Conservation (phyloP, 306 rosid genomes). For the Castanea sativa region DNA sequence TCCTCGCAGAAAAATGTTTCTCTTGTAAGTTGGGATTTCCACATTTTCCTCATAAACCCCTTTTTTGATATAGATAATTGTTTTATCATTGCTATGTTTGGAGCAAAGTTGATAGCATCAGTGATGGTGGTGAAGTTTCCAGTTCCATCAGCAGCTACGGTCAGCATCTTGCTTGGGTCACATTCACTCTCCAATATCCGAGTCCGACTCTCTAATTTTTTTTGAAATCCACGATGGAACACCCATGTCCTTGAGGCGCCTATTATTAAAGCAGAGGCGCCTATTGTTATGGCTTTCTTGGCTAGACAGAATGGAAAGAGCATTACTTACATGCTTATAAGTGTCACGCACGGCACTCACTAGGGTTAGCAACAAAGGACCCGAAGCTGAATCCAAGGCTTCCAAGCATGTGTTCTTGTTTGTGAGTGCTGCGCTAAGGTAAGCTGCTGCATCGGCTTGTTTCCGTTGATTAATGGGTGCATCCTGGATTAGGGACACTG, state of each 20-base stretch:
- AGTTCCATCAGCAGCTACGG: constrained; percentile 67
- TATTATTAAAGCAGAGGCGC: not conserved
- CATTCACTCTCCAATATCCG: constrained; percentile 41
- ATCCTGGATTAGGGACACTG: constrained; percentile 39
- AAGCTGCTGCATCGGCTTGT: constrained; percentile 50
- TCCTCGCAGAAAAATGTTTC: constrained; percentile 63
- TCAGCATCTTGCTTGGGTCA: constrained; percentile 30
- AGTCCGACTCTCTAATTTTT: too few relatives aligned
- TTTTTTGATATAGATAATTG: constrained; percentile 48
- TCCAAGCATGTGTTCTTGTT: constrained; percentile 86
- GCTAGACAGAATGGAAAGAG: constrained; percentile 56
- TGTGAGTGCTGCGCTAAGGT: constrained; percentile 80
- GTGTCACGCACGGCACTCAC: constrained; percentile 39
- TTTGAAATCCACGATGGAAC: not conserved
- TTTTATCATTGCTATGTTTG: constrained; percentile 60
- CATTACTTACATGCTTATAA: constrained; percentile 61
- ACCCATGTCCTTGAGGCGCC: constrained; percentile 36
- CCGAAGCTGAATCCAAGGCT: constrained; percentile 66
- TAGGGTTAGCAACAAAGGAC: constrained; percentile 49
- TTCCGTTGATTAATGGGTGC: constrained; percentile 15
- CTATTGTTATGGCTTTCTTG: constrained; percentile 4
- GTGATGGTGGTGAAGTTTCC: constrained; percentile 65
- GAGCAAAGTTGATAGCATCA: constrained; percentile 66
- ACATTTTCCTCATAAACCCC: constrained; percentile 73
- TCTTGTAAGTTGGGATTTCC: constrained; percentile 60